Evolutionary conservation across 352 stramenopile genomes (phyloP).

Genomic region (Peronospora farinosa): DNA sequence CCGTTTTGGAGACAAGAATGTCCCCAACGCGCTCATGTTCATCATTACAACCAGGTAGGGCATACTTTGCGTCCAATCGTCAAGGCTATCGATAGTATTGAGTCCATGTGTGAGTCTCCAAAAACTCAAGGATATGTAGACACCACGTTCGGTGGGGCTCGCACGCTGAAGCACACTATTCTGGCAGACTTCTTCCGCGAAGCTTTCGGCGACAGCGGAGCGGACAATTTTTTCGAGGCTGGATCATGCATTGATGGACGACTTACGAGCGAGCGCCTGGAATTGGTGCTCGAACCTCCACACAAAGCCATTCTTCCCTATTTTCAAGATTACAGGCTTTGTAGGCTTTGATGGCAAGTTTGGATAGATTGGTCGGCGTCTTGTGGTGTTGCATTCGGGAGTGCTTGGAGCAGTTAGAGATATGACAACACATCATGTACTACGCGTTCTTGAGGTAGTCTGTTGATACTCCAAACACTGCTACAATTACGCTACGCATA

Average conservation of each 20-base stretch:
- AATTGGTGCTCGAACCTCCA: constrained; percentile 96
- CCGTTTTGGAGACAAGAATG: constrained; percentile 96
- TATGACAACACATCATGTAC: constrained; percentile 4
- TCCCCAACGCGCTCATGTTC: constrained; percentile 96
- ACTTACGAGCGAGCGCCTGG: constrained; percentile 94
- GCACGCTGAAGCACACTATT: constrained; percentile 85
- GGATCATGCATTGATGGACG: constrained; percentile 94
- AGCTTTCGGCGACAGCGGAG: constrained; percentile 93
- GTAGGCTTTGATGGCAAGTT: constrained; percentile 96
- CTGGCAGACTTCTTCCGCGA: constrained; percentile 94
- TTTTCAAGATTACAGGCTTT: constrained; percentile 96
- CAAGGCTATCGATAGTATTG: constrained; percentile 76
- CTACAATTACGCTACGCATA: background rate
- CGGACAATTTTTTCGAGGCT: constrained; percentile 94
- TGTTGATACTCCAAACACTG: background rate
- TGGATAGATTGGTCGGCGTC: constrained; percentile 28
- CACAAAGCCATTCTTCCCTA: constrained; percentile 91
- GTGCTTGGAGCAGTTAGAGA: constrained; percentile 10
- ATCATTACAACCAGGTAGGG: constrained; percentile 95
- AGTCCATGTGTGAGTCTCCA: constrained; percentile 43
- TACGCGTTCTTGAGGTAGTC: background rate
- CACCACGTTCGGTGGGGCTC: constrained; percentile 80
- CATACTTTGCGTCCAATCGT: constrained; percentile 86
- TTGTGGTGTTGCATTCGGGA: background rate
- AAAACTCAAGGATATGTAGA: constrained; percentile 57